Evolutionary conservation across 768 basidiomycete genomes (phyloP).

Genomic region (Tylopilus intermedius): DNA sequence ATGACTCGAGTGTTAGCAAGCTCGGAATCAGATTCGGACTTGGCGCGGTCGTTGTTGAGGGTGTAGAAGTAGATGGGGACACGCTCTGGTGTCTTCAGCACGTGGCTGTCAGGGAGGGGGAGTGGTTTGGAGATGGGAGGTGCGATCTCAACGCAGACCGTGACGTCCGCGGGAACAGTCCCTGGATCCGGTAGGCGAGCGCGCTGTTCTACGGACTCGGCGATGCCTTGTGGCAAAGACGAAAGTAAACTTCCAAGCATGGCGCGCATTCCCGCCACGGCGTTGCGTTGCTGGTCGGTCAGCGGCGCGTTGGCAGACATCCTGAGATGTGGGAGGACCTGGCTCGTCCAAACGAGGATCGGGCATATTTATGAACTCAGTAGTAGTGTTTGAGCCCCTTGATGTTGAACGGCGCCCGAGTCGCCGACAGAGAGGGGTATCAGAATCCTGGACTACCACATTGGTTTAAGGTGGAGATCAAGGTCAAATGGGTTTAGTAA

Average conservation of each 20-base stretch:
- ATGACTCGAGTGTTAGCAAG: constrained; percentile 12
- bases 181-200: neutral
- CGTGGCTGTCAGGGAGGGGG: neutral
- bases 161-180: constrained; percentile 10
- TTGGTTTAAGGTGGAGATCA: neutral
- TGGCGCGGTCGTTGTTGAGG: neutral
- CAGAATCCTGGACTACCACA: neutral
- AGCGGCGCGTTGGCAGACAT: constrained; percentile 7
- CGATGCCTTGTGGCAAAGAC: neutral
- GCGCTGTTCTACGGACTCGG: constrained; percentile 16
- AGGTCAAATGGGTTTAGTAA: neutral
- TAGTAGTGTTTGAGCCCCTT: neutral
- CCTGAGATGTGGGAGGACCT: neutral
- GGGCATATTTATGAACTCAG: neutral
- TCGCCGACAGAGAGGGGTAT: neutral
- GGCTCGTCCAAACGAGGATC: neutral
- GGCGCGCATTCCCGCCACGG: neutral
- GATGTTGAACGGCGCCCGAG: neutral
- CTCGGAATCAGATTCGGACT: neutral
- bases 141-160: constrained; percentile 13
- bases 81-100: constrained; percentile 12
- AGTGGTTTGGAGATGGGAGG: constrained; percentile 4
- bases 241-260: rapidly evolving
- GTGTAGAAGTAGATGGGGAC: constrained; percentile 22
- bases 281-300: constrained; percentile 14